Base-by-base conservation (phyloP, 371 early-diverging fungal species). In the Nematocida major region DNA sequence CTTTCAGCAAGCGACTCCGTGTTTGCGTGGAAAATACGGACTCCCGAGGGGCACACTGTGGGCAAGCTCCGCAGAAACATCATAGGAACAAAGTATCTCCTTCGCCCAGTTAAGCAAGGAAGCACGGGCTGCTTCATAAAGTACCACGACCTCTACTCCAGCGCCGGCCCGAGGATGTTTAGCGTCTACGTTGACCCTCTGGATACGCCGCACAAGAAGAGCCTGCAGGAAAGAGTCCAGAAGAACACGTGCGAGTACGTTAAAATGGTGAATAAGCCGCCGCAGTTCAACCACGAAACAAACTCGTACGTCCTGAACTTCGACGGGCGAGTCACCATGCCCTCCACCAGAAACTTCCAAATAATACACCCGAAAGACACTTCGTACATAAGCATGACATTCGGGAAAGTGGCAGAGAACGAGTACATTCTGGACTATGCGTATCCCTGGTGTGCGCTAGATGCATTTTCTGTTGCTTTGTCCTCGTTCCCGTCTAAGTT, bases 281-380 rank as follows among this genome's bases (percentile, higher is more conserved):
- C 84, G 13, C 78, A 78, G n/a, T 88, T 86, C 86, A 88, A 87
- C 81, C 90, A 89, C 82, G 94, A 93, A 65, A 92, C 91, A 4
- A 89, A 91, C 79, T 90, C 93, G 3, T 95, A 91, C 86, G 91
- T 92, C 0, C 83, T 97, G 20, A 94, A 95, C 80, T 95, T 95
- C 82, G 91, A 89, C 66, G 92, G 92, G 5, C 86, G 95, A 15
- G 94, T 95, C 0, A 90, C 91, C 20, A 83, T 90, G 80, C 92
- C 96, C 5, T 92, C 92, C 3, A 94, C 94, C 39, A 94, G 95
- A 81, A 97, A 95, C 83, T 94, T 97, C 84, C 96, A 95, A 82
- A 89, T 97, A 54, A 91, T 95, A 4, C 78, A 80, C 66, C 73
- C 84, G 3, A 38, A 77, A 28, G 81, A 83, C 22, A 67, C 82